These are phyloP conservation scores for Yamagishiella unicocca DNA, from an alignment of 139 green algal species.

Conservation along the genomic window DNA sequence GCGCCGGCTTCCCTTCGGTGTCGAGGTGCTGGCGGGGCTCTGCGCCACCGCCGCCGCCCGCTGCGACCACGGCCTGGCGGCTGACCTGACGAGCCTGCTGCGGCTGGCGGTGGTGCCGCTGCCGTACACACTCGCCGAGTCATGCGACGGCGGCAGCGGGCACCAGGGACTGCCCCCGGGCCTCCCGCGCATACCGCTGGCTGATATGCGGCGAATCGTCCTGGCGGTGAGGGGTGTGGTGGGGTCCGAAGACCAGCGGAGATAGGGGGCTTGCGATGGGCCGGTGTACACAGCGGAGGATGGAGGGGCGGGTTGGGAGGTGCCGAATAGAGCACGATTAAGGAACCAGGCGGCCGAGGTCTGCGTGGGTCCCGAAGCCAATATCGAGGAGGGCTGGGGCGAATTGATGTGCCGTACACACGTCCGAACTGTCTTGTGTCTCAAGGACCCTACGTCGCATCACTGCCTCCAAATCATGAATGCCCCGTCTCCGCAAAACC, in stretches of 20 bases:
- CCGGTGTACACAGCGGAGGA: too few species aligned
- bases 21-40: constrained; percentile 16
- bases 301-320: background rate
- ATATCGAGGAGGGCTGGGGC: too few species aligned
- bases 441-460: too few species aligned
- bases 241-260: too few species aligned
- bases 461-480: too few species aligned
- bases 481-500: too few species aligned
- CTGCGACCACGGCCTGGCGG: constrained; percentile 20
- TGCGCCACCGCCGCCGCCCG: background rate
- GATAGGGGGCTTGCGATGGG: too few species aligned
- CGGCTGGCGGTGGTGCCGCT: background rate
- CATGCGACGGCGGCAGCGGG: background rate
- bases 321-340: too few species aligned
- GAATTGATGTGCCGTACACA: too few species aligned
- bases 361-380: too few species aligned
- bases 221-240: constrained; percentile 8
- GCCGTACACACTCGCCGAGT: background rate
- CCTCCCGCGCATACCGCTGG: background rate
- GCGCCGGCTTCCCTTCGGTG: constrained; percentile 1
- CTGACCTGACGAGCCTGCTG: constrained; percentile 6
- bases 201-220: background rate
- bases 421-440: too few species aligned
- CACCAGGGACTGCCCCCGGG: background rate
- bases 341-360: too few species aligned